Evolutionary conservation across 2,329 filamentous ascomycete species (phyloP).

Genomic region (Phialophora macrospora): DNA sequence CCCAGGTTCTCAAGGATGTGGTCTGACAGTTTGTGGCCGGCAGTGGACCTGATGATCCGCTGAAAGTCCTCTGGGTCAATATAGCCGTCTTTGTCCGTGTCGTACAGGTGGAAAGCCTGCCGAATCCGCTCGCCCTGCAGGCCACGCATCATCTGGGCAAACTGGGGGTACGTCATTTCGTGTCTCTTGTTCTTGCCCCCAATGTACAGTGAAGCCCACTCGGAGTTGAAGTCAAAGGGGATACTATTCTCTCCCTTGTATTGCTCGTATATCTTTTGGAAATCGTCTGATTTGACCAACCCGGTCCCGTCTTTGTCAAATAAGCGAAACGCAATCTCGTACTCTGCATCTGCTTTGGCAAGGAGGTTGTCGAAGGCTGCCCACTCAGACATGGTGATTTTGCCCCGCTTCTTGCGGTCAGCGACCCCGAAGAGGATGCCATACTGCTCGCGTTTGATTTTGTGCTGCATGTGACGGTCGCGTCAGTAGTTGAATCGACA

Average conservation of each 20-base stretch:
- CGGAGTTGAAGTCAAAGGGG: slow-evolving; percentile 95
- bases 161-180: slow-evolving; percentile 92
- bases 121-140: slow-evolving; percentile 94
- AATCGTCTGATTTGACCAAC: slow-evolving; percentile 85
- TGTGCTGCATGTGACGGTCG: slow-evolving; percentile 67
- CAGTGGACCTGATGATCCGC: slow-evolving; percentile 91
- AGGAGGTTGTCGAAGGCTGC: slow-evolving; percentile 91
- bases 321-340: slow-evolving; percentile 96
- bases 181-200: slow-evolving; percentile 86
- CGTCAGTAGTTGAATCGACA: neutral
- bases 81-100: slow-evolving; percentile 89
- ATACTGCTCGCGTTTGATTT: slow-evolving; percentile 96
- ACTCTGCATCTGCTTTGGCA: slow-evolving; percentile 92
- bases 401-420: slow-evolving; percentile 75
- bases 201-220: slow-evolving; percentile 95
- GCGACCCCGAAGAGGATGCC: slow-evolving; percentile 90
- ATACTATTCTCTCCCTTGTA: slow-evolving; percentile 86
- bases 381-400: slow-evolving; percentile 83
- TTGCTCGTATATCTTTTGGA: slow-evolving; percentile 80
- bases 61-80: slow-evolving; percentile 96
- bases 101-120: slow-evolving; percentile 90
- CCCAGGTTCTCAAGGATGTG: slow-evolving; percentile 89
- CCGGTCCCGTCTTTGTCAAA: slow-evolving; percentile 88
- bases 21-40: slow-evolving; percentile 95
- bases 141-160: slow-evolving; percentile 96